These are phyloP conservation scores for Colletotrichum sp. DNA, from an alignment of 2,329 filamentous ascomycete genomes.

Conservation along the genomic window DNA sequence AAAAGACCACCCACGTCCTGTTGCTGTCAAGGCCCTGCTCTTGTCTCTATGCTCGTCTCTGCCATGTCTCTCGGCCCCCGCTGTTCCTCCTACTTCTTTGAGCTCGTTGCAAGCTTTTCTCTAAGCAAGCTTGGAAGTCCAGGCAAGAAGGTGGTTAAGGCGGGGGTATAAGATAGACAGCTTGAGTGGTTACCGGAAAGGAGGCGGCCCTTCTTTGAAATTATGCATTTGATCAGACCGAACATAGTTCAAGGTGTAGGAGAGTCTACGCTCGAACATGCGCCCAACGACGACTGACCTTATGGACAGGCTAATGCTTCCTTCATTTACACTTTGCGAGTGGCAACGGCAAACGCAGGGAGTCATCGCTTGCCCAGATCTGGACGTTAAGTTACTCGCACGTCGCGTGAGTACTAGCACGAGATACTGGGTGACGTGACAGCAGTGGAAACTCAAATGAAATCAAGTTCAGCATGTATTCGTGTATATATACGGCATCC, in stretches of 20 bases:
- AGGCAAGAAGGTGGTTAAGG: neutral
- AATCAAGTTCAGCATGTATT: neutral
- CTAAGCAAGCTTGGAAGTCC: neutral
- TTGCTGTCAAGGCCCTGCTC: neutral
- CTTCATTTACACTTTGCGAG: neutral
- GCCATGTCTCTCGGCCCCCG: neutral
- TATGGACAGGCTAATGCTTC: neutral
- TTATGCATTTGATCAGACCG: neutral
- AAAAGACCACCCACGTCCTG: neutral
- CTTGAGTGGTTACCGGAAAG: neutral
- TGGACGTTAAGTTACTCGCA: neutral
- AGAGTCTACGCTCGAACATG: neutral
- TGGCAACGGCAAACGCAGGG: neutral
- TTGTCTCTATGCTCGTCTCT: neutral
- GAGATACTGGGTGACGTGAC: neutral
- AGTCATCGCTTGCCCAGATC: neutral
- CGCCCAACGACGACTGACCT: neutral
- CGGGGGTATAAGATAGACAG: neutral
- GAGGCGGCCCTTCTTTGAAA: neutral
- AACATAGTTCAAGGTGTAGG: neutral
- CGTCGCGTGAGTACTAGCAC: neutral
- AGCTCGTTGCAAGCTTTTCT: neutral
- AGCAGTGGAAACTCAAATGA: neutral
- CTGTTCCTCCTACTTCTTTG: neutral
- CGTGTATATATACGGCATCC: neutral